Conservation (phyloP, 2,329 filamentous ascomycete species). For the Epichloe sylvatica region DNA sequence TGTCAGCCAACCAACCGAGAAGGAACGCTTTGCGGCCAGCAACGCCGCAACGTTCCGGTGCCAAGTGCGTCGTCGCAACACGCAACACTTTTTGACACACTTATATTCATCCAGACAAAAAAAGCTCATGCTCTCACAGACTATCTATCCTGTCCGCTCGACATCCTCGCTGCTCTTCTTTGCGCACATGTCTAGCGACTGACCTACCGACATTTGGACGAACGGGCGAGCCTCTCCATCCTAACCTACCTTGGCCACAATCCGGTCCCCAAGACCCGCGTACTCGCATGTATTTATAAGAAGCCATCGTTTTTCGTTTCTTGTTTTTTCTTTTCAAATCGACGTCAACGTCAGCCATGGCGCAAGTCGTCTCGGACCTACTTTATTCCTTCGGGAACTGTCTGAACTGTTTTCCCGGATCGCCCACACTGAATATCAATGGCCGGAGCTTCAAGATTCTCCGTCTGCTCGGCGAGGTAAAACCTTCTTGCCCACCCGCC, state of each 20-base stretch:
- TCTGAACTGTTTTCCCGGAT: constrained; percentile 90
- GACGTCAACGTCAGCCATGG: constrained; percentile 37
- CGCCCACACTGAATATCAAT: constrained; percentile 91
- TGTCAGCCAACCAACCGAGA: background rate
- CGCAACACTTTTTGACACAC: background rate
- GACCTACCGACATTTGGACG: no score
- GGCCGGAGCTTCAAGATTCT: constrained; percentile 90
- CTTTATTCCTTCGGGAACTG: constrained; percentile 88
- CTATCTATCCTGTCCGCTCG: no score
- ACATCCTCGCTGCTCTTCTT: background rate
- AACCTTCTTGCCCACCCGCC: background rate
- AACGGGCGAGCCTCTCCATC: no score
- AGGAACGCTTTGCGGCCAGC: background rate
- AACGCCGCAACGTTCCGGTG: background rate
- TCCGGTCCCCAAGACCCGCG: no score
- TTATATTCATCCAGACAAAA: no score
- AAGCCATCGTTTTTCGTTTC: background rate
- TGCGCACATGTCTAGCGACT: background rate
- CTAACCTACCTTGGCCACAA: no score
- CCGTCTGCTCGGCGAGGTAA: constrained; percentile 78
- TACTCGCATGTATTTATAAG: no score
- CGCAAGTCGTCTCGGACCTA: constrained; percentile 74
- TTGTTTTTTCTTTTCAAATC: background rate
- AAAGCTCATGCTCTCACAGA: no score
- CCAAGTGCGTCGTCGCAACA: background rate